phyloP scores from a whole-genome alignment of 148 eudicot species.

The Rhododendron ferrugineum region DNA sequence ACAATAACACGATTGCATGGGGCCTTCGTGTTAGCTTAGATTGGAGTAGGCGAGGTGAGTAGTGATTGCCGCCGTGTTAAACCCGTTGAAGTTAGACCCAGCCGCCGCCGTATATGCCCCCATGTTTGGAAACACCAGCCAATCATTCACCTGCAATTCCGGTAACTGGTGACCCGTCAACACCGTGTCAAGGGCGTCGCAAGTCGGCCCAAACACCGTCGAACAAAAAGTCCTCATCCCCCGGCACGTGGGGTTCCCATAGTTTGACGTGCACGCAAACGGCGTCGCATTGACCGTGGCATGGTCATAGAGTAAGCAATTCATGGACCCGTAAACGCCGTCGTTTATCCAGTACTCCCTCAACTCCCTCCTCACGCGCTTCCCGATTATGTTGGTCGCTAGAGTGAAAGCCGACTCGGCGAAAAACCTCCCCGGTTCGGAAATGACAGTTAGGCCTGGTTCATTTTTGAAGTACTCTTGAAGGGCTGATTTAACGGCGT shows the following conservation, averaged over 20 bases:
- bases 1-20: too few species aligned
- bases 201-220: conserved; percentile 16
- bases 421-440: conserved; percentile 27
- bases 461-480: not conserved
- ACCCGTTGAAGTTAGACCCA: not conserved
- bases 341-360: conserved; percentile 27
- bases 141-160: conserved; percentile 4
- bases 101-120: not conserved
- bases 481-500: conserved; percentile 1
- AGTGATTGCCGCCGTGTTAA: not conserved
- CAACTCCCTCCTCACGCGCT: conserved; percentile 18
- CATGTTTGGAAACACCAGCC: conserved; percentile 6
- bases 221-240: not conserved
- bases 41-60: not conserved
- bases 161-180: not conserved
- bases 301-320: not conserved
- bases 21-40: not conserved
- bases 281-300: not conserved
- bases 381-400: conserved; percentile 14
- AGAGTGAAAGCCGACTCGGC: conserved; percentile 17
- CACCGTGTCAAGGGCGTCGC: conserved; percentile 9
- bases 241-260: not conserved
- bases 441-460: not conserved
- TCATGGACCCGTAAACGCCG: conserved; percentile 19
- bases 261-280: conserved; percentile 8